A percentile compares a stretch with the other conserved stretches of the same genome.
Conservation (phyloP, 371 early-diverging fungal genomes). For the Mucor indicus region DNA sequence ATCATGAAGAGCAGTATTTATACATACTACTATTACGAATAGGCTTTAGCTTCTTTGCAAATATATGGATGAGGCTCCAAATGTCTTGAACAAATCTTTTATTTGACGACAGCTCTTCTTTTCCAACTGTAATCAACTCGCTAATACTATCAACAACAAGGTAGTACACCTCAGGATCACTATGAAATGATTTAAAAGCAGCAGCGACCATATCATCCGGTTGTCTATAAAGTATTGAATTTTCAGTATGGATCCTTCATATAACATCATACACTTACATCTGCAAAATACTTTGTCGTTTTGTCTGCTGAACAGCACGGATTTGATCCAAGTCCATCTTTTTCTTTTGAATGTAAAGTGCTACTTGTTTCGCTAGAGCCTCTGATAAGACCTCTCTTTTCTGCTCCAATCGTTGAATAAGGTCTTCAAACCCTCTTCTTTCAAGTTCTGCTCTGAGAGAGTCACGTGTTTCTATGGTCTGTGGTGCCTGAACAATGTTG, state of each 20-base stretch:
- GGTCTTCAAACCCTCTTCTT: conserved; percentile 55
- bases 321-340: conserved; percentile 51
- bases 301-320: conserved; percentile 36
- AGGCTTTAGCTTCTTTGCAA: conserved; percentile 29
- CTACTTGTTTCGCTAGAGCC: conserved; percentile 38
- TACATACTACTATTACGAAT: conserved; percentile 22
- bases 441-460: conserved; percentile 52
- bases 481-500: conserved; percentile 54
- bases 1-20: neutral
- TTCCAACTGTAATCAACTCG: conserved; percentile 26
- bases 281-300: conserved; percentile 37
- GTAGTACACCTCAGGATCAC: conserved; percentile 42
- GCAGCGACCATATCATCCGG: conserved; percentile 35
- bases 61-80: conserved; percentile 38
- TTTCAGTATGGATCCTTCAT: too few species aligned
- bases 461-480: conserved; percentile 49
- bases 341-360: conserved; percentile 44
- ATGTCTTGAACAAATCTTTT: conserved; percentile 33
- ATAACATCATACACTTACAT: conserved; percentile 21
- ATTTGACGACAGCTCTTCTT: conserved; percentile 15
- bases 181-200: conserved; percentile 27
- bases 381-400: conserved; percentile 34
- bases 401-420: conserved; percentile 34
- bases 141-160: conserved; percentile 40
- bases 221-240: conserved; percentile 26